These are phyloP conservation scores for Fusarium torreyae DNA, from an alignment of 2,329 filamentous ascomycete species.

Conservation along the genomic window DNA sequence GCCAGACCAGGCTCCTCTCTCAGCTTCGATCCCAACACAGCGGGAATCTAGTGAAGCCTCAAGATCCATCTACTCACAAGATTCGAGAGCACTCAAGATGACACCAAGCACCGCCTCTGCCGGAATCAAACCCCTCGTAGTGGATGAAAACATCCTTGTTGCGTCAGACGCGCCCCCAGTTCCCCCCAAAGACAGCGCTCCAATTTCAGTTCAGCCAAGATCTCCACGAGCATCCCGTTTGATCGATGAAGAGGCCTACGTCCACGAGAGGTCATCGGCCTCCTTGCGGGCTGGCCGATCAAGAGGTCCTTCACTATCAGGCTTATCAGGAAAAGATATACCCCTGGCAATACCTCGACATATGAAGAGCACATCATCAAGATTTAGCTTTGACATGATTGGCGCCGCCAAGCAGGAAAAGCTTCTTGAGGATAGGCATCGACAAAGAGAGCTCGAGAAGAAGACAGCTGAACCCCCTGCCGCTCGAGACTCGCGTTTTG, in stretches of 20 bases:
- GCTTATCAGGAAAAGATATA: slow-evolving; percentile 61
- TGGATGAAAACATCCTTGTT: slow-evolving; percentile 11
- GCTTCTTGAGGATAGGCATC: slow-evolving; percentile 80
- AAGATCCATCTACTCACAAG: slow-evolving; percentile 49
- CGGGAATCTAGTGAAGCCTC: slow-evolving; percentile 52
- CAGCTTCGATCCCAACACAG: slow-evolving; percentile 46
- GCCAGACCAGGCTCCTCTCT: slow-evolving; percentile 17
- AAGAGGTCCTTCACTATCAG: slow-evolving; percentile 67
- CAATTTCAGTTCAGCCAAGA: slow-evolving; percentile 45
- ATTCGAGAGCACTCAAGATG: slow-evolving; percentile 48
- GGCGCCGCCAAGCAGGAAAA: slow-evolving; percentile 78
- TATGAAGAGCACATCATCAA: slow-evolving; percentile 83
- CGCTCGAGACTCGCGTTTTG: slow-evolving; percentile 67
- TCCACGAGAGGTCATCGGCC: slow-evolving; percentile 38
- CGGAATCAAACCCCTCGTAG: slow-evolving; percentile 32
- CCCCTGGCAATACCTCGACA: slow-evolving; percentile 70
- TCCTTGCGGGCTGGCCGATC: slow-evolving; percentile 60
- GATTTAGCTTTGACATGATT: slow-evolving; percentile 87
- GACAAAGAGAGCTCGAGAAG: slow-evolving; percentile 76
- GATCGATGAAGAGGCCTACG: slow-evolving; percentile 37
- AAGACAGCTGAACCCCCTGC: slow-evolving; percentile 59
- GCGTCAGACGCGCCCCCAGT: slow-evolving; percentile 54
- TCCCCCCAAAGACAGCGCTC: slow-evolving; percentile 57
- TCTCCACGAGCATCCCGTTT: slow-evolving; percentile 46
- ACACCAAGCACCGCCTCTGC: slow-evolving; percentile 50